These are phyloP conservation scores for Pichia inconspicua DNA, from an alignment of 1,139 yeast species.

Conservation along the genomic window DNA sequence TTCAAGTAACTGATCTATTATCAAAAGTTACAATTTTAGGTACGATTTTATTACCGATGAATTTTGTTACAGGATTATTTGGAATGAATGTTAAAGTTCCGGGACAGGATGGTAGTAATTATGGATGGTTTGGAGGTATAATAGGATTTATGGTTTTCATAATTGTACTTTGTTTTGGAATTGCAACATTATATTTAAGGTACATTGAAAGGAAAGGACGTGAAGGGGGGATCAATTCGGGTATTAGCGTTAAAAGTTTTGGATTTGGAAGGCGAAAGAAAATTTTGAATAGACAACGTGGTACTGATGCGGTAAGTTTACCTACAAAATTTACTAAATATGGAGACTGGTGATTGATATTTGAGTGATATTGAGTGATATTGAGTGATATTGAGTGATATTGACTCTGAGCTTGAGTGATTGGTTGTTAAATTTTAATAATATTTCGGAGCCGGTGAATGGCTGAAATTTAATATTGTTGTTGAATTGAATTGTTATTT, in stretches of 20 bases:
- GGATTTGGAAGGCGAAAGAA: slow-evolving; percentile 32
- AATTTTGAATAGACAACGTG: slow-evolving; percentile 18
- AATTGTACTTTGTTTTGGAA: slow-evolving; percentile 28
- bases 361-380: too few relatives aligned
- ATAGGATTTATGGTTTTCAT: slow-evolving; percentile 43
- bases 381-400: too few relatives aligned
- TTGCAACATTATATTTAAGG: slow-evolving; percentile 35
- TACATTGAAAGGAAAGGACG: slow-evolving; percentile 21
- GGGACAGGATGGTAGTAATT: slow-evolving; percentile 39
- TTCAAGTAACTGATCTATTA: slow-evolving; percentile 76
- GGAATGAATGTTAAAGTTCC: slow-evolving; percentile 96
- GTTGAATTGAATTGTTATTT: too few relatives aligned
- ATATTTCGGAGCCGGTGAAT: too few relatives aligned
- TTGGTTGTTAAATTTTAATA: too few relatives aligned
- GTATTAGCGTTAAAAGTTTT: slow-evolving; percentile 38
- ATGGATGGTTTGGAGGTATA: slow-evolving; percentile 64
- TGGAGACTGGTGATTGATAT: slow-evolving; percentile 22
- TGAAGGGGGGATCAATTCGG: slow-evolving; percentile 23
- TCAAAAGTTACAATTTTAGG: slow-evolving; percentile 87
- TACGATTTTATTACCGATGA: slow-evolving; percentile 84
- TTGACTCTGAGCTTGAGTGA: too few relatives aligned
- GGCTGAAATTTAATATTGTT: too few relatives aligned
- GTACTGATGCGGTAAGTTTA: slow-evolving; percentile 21
- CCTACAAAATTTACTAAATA: slow-evolving; percentile 27
- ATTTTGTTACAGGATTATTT: slow-evolving; percentile 82